Conservation (phyloP, 441 rosid genomes). For the Hypseocharis bilobata region DNA sequence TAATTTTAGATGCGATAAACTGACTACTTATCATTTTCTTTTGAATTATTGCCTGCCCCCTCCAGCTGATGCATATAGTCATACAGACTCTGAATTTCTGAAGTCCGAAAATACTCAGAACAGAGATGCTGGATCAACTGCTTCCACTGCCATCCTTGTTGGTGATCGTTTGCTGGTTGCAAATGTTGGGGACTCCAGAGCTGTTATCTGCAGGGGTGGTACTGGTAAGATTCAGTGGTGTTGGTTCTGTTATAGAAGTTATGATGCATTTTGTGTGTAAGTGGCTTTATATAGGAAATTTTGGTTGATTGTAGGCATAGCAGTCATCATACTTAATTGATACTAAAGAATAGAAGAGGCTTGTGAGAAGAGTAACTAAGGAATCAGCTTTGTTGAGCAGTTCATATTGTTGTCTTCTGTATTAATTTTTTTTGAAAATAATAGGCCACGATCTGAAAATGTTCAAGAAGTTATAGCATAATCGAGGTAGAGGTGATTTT, state of each 20-base stretch:
- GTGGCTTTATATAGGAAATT: background rate
- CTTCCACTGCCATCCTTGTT: conserved; percentile 90
- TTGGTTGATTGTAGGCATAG: background rate
- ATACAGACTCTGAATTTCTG: conserved; percentile 82
- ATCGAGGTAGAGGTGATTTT: background rate
- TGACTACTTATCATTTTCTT: conserved; percentile 15
- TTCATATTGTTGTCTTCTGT: background rate
- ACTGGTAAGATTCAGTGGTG: conserved; percentile 41
- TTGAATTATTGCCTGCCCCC: conserved; percentile 3
- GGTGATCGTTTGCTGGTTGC: conserved; percentile 95
- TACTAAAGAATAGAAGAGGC: background rate
- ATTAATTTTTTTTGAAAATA: background rate
- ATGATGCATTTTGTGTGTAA: background rate
- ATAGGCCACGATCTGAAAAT: background rate
- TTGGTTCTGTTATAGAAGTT: background rate
- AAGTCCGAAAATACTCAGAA: conserved; percentile 78
- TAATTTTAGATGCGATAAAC: no score
- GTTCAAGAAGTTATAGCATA: background rate
- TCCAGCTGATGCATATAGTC: conserved; percentile 85
- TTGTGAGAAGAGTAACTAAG: background rate
- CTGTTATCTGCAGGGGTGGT: conserved; percentile 91
- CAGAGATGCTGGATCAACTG: conserved; percentile 99
- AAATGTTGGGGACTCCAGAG: conserved; percentile 97
- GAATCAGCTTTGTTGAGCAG: background rate
- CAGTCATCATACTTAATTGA: background rate